Evolutionary conservation across 2,329 filamentous ascomycete genomes (phyloP).

Genomic region (Blastomyces gilchristii): DNA sequence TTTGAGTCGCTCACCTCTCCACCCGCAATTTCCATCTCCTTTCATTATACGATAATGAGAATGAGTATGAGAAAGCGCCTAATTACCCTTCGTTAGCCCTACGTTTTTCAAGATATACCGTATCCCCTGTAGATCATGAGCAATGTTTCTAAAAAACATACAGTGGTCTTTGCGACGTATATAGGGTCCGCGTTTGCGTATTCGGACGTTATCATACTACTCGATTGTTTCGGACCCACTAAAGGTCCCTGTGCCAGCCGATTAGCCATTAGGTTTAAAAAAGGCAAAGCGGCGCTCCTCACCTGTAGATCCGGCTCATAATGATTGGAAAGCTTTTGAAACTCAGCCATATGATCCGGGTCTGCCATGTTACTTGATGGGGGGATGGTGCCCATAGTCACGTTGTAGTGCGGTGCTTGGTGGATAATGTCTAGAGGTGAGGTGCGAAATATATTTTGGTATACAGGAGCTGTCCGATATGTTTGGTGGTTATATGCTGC

Average conservation of each 20-base stretch:
- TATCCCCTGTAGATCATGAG: not conserved
- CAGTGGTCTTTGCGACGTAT: constrained; percentile 78
- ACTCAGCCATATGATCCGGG: constrained; percentile 38
- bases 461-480: not conserved
- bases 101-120: constrained; percentile 2
- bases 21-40: constrained; percentile 93
- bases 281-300: constrained; percentile 19
- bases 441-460: not conserved
- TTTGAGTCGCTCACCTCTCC: constrained; percentile 69
- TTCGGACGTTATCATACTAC: constrained; percentile 66
- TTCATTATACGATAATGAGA: constrained; percentile 78
- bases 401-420: constrained; percentile 20
- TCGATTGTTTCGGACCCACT: constrained; percentile 68
- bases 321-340: constrained; percentile 52
- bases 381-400: constrained; percentile 29
- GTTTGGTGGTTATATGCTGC: constrained; percentile 20
- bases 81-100: constrained; percentile 14
- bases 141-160: constrained; percentile 31
- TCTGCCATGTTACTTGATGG: constrained; percentile 48
- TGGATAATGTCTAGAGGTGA: constrained; percentile 8
- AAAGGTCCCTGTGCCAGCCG: constrained; percentile 57
- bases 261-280: constrained; percentile 19
- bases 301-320: constrained; percentile 51
- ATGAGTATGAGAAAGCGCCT: constrained; percentile 75
- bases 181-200: constrained; percentile 80